Base-by-base conservation (phyloP, 805 yeast genomes). In the Hermanozyma aechmeae region DNA sequence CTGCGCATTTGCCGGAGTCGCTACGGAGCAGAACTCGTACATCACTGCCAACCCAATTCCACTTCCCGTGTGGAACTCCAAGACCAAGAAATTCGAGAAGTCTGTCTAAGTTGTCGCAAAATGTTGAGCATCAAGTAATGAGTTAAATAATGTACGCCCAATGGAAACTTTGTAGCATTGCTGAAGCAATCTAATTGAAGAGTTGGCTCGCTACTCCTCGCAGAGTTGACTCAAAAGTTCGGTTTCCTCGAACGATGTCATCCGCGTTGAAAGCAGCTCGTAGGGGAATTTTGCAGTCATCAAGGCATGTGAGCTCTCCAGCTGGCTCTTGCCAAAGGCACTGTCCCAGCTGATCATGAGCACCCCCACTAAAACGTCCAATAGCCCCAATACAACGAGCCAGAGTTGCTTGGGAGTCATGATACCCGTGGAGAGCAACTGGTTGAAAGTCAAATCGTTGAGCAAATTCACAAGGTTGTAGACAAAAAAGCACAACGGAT, bases 401-500 rank as follows among this genome's bases (percentile, higher is more conserved):
- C 55, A 23, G 39, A 76, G 58, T 43, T 76, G 83, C 25, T 67
- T 53, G 34, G 68, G 70, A 5, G 54, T 40, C 47, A 62, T 53
- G 23, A 34, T 35, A 12, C 52, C 48, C 13, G 43, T 46, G 43
- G 74, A 68, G 6, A 80, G 60, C 24, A 81, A 51, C 12, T 81
- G 77, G 51, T 83, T 83, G 37, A 73, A 58, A 20, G 77, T 69
- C 25, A 63, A 35, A 32, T 61, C 69, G 33, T 63, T 63, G 32
- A 61, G 42, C 35, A 63, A 48, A 39, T 80, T 79, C 34, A 71
- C 62, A 28, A 82, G 56, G 57, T 83, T 86, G 61, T 80, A 85
- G 25, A 83, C 73, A 53, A 92, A 79, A 51, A 86, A 86, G 19
- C 86, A 81, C 38, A 86, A 58, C 1, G 96, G 96, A 47, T 85